Conservation (phyloP, 352 stramenopile genomes). For the Lagenidium sp. region DNA sequence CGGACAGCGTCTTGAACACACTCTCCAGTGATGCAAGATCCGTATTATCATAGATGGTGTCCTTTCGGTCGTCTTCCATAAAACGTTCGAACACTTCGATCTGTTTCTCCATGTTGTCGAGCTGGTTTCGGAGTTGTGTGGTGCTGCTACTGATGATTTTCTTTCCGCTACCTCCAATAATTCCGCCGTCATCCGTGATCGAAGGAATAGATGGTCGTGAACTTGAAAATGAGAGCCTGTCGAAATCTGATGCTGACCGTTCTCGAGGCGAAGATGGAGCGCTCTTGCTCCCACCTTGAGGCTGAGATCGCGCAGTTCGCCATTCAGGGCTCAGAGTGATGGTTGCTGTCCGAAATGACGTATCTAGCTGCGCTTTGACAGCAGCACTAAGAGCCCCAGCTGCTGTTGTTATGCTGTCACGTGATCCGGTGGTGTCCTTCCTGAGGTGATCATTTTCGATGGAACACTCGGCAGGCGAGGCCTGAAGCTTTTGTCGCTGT, state of each 20-base stretch:
- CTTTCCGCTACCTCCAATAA: constrained; percentile 8
- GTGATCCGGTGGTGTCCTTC: no score
- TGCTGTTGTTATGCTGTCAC: constrained; percentile 3
- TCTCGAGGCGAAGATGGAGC: constrained; percentile 10
- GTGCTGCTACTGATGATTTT: constrained; percentile 64
- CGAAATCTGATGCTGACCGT: constrained; percentile 10
- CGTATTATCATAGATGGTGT: constrained; percentile 78
- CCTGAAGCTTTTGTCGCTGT: constrained; percentile 56
- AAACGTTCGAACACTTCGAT: constrained; percentile 86
- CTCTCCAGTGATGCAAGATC: constrained; percentile 63
- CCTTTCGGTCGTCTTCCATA: constrained; percentile 82
- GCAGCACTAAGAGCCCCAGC: constrained; percentile 4
- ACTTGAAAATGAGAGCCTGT: constrained; percentile 9
- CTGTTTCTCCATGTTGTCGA: constrained; percentile 86
- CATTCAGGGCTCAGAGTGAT: constrained; percentile 1
- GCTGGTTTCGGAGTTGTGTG: constrained; percentile 65
- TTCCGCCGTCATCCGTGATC: constrained; percentile 6
- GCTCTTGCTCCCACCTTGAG: constrained; percentile 8
- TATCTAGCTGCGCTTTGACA: constrained; percentile 8
- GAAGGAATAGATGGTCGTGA: constrained; percentile 10
- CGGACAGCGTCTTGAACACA: constrained; percentile 52
- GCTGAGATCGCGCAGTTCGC: no score
- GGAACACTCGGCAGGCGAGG: constrained; percentile 10
- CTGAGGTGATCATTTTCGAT: neutral
- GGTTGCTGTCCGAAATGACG: neutral